Base-by-base conservation (phyloP, 805 yeast genomes). In the Danielia reshetovae region DNA sequence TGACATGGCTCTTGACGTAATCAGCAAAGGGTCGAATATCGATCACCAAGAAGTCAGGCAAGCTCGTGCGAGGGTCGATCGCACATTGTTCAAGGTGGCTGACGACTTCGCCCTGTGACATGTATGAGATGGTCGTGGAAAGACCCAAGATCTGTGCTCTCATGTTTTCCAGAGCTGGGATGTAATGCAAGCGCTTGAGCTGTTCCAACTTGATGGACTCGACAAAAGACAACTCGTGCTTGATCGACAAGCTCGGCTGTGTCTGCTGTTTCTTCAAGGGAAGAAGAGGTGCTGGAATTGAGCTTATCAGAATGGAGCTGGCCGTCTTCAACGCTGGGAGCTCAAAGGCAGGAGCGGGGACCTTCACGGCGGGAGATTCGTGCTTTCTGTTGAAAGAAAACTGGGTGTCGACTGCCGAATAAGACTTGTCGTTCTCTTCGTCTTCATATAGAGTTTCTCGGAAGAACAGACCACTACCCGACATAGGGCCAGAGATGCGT, bases 11-110 rank as follows among this genome's bases (percentile, higher is more conserved):
- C 39, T 68, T 72, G 27, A 79, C 70, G 53, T 65, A 86, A 38
- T 85, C 90, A 16, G 84, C 79, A 52, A 79, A 86, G 0, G 96
- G 85, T 36, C 97, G 65, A 8, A 84, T 80, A 54, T 89, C 97
- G 11, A 87, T 62, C 2, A 83, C 49, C n/a, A 85, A 37, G 29
- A 53, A 39, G 19, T 48, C 40, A 3, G 54, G 50, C 7, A 44
- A 45, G 17, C 27, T 32, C 7, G 35, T 42, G 24, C 29, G 32
- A 7, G 43, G 36, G 4, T 24, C 31, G 3, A 32, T 24, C 10
- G 10, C 23, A 24, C 44, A 28, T 2, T 32, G 28, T 5, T 30
- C 25, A 9, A 55, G 30, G 7, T 52, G 42, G 10, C 24, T 31
- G n/a, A 42, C 40, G 15, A 54, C 46, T 27, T 44, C 48, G 5